phyloP scores from a whole-genome alignment of 2,329 filamentous ascomycete genomes.

The Colletotrichum lupini region DNA sequence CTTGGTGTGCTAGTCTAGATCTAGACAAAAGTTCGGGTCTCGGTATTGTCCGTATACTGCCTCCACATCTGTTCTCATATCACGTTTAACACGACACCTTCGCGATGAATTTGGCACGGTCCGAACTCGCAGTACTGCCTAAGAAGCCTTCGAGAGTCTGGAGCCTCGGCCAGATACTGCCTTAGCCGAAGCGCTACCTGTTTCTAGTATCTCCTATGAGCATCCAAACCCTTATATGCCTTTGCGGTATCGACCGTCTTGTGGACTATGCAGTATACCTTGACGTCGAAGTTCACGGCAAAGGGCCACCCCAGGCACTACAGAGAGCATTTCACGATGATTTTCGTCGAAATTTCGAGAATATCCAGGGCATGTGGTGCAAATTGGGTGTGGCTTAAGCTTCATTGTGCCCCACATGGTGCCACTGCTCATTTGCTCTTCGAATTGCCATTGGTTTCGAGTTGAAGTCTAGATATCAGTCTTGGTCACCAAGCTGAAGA shows the following conservation, averaged over 20 bases:
- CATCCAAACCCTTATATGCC: too few relatives aligned
- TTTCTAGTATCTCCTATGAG: neutral
- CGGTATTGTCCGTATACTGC: neutral
- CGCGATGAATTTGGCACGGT: neutral
- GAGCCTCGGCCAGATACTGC: too few relatives aligned
- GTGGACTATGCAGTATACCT: neutral
- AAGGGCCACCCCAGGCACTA: neutral
- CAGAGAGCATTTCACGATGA: neutral
- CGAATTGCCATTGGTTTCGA: slow-evolving; percentile 2
- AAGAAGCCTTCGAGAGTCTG: neutral
- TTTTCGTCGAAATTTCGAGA: slow-evolving; percentile 7
- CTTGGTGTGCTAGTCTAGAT: slow-evolving; percentile 14
- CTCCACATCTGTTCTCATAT: neutral
- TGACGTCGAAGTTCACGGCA: neutral
- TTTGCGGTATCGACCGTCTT: neutral
- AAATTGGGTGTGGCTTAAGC: slow-evolving; percentile 34
- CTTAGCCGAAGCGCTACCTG: neutral
- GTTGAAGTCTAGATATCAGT: neutral
- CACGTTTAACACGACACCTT: neutral
- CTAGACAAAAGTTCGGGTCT: slow-evolving; percentile 1
- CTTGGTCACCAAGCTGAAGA: neutral
- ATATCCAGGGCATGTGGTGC: slow-evolving; percentile 8
- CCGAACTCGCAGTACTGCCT: neutral
- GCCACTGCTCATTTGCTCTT: slow-evolving; percentile 1
- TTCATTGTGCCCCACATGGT: slow-evolving; percentile 18